A percentile compares a stretch with the other conserved stretches of the same genome.
Conservation (phyloP, 768 basidiomycete genomes). For the Mycena latifolia region DNA sequence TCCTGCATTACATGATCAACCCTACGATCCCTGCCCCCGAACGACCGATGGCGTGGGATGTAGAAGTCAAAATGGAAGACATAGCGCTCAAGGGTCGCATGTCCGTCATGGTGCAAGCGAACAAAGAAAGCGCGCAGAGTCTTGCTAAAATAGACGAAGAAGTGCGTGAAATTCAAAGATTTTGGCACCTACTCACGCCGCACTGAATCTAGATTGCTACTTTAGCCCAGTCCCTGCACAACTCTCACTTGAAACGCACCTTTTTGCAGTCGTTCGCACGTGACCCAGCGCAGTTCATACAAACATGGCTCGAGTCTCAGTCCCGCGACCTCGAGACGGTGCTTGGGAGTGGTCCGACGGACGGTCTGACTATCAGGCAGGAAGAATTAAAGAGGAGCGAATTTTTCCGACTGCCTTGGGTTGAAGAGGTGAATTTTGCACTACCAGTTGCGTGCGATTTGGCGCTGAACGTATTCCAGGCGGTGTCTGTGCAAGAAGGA, state of each 20-base stretch:
- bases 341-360: conserved; percentile 88
- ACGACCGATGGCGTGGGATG: conserved; percentile 83
- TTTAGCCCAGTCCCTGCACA: conserved; percentile 86
- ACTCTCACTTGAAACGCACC: conserved; percentile 87
- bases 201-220: conserved; percentile 73
- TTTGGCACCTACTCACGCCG: too few species aligned
- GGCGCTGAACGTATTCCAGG: too few species aligned
- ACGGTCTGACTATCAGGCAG: conserved; percentile 83
- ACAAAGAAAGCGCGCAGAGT: conserved; percentile 76
- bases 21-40: conserved; percentile 74
- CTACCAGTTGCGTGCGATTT: too few species aligned
- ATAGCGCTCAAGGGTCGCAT: conserved; percentile 77
- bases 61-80: conserved; percentile 92
- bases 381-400: conserved; percentile 92
- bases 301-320: conserved; percentile 93
- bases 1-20: conserved; percentile 82
- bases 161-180: conserved; percentile 61
- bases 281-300: conserved; percentile 85
- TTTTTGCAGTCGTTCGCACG: conserved; percentile 87
- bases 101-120: conserved; percentile 74
- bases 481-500: conserved; percentile 30
- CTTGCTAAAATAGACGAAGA: conserved; percentile 90
- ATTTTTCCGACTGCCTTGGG: conserved; percentile 94
- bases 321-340: conserved; percentile 91
- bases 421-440: too few species aligned